Base-by-base conservation (phyloP, 768 basidiomycete species). In the Phylloporus sp. region DNA sequence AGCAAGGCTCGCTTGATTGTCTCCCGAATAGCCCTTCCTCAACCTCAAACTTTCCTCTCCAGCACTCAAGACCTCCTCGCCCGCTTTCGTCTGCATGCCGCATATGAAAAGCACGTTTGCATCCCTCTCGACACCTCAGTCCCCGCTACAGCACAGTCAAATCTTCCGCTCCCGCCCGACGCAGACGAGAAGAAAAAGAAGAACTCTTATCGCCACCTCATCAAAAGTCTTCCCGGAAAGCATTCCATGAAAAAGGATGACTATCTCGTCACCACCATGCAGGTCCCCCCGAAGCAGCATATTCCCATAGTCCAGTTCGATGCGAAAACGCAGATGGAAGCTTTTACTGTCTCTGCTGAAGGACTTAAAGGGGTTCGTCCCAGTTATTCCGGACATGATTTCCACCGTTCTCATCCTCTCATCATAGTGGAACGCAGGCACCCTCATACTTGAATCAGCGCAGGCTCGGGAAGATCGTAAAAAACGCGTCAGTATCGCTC, bases 51-150 rank as follows among this genome's bases (percentile, higher is more conserved):
- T 22, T 72, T 77, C 63, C 76, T 90, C 41, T 64, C 74, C 32
- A 86, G 87, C 68, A 89, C 89, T 1, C 80, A 90, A 59, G 88
- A 90, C 67, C 80, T 90, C 42, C 73, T 90, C 46, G 71, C 77
- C 36, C 81, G 82, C 50, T 86, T 90, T 57, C 71, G 77, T 40
- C 78, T 90, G 23, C 74, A 81, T 40, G 56, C 81, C 9, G 81
- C 85, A n/a, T 90, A 90, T 62, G 82, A 89, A 69, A 85, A 82
- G 59, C 84, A 90, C 58, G 88, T 90, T 41, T 75, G 82, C n/a
- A 76, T 80, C 10, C 68, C 70, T 58, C 60, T 28, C 54, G 60
- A 61, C 35, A 24, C 58, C 24, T 40, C 63, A 48, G 62, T 64
- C 28, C 57, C 69, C 42, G 55, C 63, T 20, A 57, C 60, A 29